Percentiles rank a stretch among this genome's conserved stretches.
These are phyloP conservation scores for Gymnopilus junonius DNA, from an alignment of 768 basidiomycete species.

Conservation along the genomic window DNA sequence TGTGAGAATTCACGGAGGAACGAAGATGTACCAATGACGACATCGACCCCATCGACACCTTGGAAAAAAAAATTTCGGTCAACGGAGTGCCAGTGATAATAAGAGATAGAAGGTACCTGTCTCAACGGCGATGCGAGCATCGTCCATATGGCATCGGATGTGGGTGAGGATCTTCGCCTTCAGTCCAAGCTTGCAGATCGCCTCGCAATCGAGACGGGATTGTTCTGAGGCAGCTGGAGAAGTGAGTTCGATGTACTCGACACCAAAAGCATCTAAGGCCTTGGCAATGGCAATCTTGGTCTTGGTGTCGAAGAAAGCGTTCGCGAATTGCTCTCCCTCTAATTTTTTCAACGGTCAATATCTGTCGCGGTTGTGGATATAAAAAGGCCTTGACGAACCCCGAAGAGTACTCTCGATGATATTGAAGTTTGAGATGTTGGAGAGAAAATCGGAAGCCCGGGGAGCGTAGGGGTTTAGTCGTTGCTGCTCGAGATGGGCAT, in stretches of 20 bases:
- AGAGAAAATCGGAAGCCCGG: slow-evolving; percentile 90
- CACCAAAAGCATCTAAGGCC: slow-evolving; percentile 97
- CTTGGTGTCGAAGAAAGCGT: slow-evolving; percentile 99
- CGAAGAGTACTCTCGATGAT: slow-evolving; percentile 97
- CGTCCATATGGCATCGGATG: slow-evolving; percentile 99
- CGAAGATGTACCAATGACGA: slow-evolving; percentile 98
- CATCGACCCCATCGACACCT: slow-evolving; percentile 99
- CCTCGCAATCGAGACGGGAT: slow-evolving; percentile 91
- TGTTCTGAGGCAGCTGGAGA: slow-evolving; percentile 98
- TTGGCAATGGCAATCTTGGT: slow-evolving; percentile 99
- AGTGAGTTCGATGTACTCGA: slow-evolving; percentile 99
- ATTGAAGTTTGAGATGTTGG: slow-evolving; percentile 91
- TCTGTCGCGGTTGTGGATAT: neutral
- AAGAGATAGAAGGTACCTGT: slow-evolving; percentile 63
- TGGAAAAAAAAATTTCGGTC: slow-evolving; percentile 4
- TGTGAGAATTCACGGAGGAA: slow-evolving; percentile 99
- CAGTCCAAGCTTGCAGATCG: slow-evolving; percentile 98
- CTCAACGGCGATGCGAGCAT: slow-evolving; percentile 97
- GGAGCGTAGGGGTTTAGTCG: slow-evolving; percentile 85
- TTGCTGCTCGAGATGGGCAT: slow-evolving; percentile 41
- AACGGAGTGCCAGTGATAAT: neutral
- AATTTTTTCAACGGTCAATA: slow-evolving; percentile 14
- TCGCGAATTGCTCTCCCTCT: slow-evolving; percentile 99
- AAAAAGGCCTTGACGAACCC: slow-evolving; percentile 54
- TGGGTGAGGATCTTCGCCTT: slow-evolving; percentile 98